Evolutionary conservation across 192 early-diverging fungal species (phyloP).

Genomic region (Paraglomus brasilianum): DNA sequence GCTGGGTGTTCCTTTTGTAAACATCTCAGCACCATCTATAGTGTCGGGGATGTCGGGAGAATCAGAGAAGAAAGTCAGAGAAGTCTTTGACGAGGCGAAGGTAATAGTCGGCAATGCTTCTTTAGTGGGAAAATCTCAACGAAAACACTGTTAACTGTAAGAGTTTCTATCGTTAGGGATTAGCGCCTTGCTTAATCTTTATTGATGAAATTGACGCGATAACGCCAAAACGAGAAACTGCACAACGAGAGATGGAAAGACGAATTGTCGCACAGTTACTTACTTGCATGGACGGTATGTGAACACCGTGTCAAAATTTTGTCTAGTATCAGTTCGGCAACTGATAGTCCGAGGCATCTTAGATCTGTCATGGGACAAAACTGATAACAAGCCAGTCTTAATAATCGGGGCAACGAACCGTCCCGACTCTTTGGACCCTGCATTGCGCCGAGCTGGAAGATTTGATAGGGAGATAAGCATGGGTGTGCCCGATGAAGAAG

Average conservation of each 20-base stretch:
- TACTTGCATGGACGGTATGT: slow-evolving; percentile 88
- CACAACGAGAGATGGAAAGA: slow-evolving; percentile 94
- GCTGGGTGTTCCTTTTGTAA: slow-evolving; percentile 85
- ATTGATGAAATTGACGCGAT: slow-evolving; percentile 99
- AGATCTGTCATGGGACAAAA: slow-evolving; percentile 91
- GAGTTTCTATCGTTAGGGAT: not conserved
- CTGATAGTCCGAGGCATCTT: slow-evolving; percentile 21
- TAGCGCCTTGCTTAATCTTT: slow-evolving; percentile 90
- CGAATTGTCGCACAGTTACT: slow-evolving; percentile 95
- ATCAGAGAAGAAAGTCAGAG: slow-evolving; percentile 96
- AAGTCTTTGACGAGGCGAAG: slow-evolving; percentile 95
- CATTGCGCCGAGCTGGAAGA: slow-evolving; percentile 92
- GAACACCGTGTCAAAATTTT: not conserved
- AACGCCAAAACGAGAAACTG: slow-evolving; percentile 84
- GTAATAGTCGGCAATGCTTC: slow-evolving; percentile 9
- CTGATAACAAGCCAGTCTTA: slow-evolving; percentile 85
- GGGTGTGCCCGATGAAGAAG: slow-evolving; percentile 88
- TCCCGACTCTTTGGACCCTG: slow-evolving; percentile 96
- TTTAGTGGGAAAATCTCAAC: no score
- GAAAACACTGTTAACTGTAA: no score
- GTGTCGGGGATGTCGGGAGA: slow-evolving; percentile 99
- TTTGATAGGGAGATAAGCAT: slow-evolving; percentile 98
- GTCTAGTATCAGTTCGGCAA: not conserved
- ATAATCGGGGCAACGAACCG: slow-evolving; percentile 99
- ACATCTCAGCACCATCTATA: slow-evolving; percentile 90